A percentile compares a stretch with the other conserved stretches of the same genome.
Evolutionary conservation across 352 stramenopile species (phyloP).

Genomic region (Hyaloperonospora arabidopsidis): DNA sequence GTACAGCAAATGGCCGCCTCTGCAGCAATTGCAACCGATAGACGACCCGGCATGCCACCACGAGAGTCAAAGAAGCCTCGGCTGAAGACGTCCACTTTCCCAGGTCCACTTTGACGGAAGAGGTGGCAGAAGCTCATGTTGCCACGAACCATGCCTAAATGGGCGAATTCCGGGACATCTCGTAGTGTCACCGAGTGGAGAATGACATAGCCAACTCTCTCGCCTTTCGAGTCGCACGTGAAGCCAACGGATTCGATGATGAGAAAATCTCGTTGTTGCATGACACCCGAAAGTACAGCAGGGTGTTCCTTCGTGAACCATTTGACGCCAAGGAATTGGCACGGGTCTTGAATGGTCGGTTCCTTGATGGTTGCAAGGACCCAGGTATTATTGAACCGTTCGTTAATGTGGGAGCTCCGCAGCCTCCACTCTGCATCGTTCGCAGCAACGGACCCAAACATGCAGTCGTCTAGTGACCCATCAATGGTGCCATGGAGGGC

Average conservation of each 20-base stretch:
- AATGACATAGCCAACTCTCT: slow-evolving; percentile 32
- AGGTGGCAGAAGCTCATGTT: slow-evolving; percentile 39
- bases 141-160: slow-evolving; percentile 31
- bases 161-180: slow-evolving; percentile 16
- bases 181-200: slow-evolving; percentile 35
- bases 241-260: slow-evolving; percentile 19
- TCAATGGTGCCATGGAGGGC: slow-evolving; percentile 35
- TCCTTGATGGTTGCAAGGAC: slow-evolving; percentile 32
- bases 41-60: slow-evolving; percentile 21
- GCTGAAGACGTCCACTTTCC: slow-evolving; percentile 37
- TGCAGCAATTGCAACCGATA: slow-evolving; percentile 16
- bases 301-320: slow-evolving; percentile 40
- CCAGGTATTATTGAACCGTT: slow-evolving; percentile 32
- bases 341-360: slow-evolving; percentile 34
- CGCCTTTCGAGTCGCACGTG: slow-evolving; percentile 20
- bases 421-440: slow-evolving; percentile 38
- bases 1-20: slow-evolving; percentile 16
- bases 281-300: slow-evolving; percentile 21
- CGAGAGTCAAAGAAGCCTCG: slow-evolving; percentile 29
- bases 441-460: slow-evolving; percentile 39
- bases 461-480: slow-evolving; percentile 42
- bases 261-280: slow-evolving; percentile 37
- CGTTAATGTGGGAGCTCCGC: slow-evolving; percentile 40
- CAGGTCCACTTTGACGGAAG: slow-evolving; percentile 16
- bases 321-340: slow-evolving; percentile 41